Evolutionary conservation across 148 eudicot species (phyloP).

Genomic region (Amaranthus hypochondriacus): DNA sequence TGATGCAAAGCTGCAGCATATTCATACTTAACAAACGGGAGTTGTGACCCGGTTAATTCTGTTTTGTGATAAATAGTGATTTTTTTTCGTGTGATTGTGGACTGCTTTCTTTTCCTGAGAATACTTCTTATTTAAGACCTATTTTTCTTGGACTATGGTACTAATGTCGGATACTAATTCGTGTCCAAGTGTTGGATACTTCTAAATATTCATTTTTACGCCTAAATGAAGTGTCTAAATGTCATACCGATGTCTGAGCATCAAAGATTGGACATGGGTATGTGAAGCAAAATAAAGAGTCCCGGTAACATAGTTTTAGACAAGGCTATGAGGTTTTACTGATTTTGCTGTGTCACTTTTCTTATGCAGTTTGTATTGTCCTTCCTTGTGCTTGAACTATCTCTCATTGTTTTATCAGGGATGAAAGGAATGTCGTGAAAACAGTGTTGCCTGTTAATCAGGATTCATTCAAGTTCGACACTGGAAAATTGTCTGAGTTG

Average conservation of each 20-base stretch:
- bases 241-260: no score
- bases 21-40: background rate
- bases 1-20: background rate
- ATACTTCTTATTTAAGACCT: no score
- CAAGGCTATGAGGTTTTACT: background rate
- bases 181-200: no score
- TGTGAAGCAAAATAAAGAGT: no score
- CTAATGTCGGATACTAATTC: background rate
- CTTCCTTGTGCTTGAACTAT: background rate
- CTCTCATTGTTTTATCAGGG: background rate
- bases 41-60: background rate
- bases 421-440: background rate
- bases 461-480: background rate
- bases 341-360: background rate
- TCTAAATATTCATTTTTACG: no score
- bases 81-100: background rate
- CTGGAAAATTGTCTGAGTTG: background rate
- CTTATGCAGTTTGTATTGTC: background rate
- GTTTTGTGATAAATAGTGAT: background rate
- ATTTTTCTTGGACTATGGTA: background rate
- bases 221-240: no score
- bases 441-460: constrained; percentile 5
- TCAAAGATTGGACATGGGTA: no score
- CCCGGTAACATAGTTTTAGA: no score
- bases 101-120: background rate